These are phyloP conservation scores for Xylaria sp. DNA, from an alignment of 2,329 filamentous ascomycete species.

Conservation along the genomic window DNA sequence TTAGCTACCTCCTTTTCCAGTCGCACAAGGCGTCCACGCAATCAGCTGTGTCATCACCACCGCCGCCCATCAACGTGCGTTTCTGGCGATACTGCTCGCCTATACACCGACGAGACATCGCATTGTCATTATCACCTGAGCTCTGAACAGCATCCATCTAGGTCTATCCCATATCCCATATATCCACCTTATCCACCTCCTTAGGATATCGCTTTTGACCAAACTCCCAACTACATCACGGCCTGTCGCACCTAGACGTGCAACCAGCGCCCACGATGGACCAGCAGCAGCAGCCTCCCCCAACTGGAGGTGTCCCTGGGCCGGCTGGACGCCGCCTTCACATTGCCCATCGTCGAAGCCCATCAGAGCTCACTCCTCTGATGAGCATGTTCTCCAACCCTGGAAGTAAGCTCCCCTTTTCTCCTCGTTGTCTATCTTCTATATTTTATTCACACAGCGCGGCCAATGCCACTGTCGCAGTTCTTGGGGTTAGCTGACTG, in stretches of 20 bases:
- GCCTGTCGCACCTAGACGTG: conserved; percentile 61
- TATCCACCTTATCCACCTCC: conserved; percentile 33
- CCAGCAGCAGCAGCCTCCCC: conserved; percentile 64
- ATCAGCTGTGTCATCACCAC: conserved; percentile 29
- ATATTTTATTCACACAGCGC: conserved; percentile 26
- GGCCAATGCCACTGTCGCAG: conserved; percentile 25
- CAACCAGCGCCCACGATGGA: conserved; percentile 66
- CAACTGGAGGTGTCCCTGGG: conserved; percentile 70
- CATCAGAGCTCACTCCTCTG: conserved; percentile 94
- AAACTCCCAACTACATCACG: conserved; percentile 12
- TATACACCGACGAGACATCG: conserved; percentile 26
- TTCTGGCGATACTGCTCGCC: conserved; percentile 18
- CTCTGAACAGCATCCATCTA: conserved; percentile 39
- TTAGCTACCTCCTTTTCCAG: conserved; percentile 52
- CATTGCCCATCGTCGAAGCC: conserved; percentile 96
- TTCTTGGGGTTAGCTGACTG: conserved; percentile 35
- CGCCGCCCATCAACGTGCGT: conserved; percentile 28
- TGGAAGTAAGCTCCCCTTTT: conserved; percentile 63
- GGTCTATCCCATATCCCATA: conserved; percentile 37
- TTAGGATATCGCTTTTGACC: conserved; percentile 32
- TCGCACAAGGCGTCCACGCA: conserved; percentile 37
- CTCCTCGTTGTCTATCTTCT: neutral
- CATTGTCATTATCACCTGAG: conserved; percentile 31
- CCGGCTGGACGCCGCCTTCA: conserved; percentile 90
- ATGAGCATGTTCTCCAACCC: conserved; percentile 88